phyloP scores from a whole-genome alignment of 768 basidiomycete genomes.

The Chiua virens region DNA sequence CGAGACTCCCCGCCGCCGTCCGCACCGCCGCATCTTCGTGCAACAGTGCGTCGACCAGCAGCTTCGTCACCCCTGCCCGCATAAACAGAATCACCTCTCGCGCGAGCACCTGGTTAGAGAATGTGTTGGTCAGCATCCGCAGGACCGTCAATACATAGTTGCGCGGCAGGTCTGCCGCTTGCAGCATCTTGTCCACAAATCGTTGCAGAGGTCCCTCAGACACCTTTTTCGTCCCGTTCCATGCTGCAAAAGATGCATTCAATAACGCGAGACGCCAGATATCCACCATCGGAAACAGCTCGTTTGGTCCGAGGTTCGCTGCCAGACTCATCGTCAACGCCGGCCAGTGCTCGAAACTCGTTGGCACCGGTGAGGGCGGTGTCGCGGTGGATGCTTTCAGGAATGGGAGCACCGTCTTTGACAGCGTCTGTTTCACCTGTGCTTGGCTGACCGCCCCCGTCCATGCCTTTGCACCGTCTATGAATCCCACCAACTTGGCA shows the following conservation, averaged over 20 bases:
- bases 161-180: conserved; percentile 35
- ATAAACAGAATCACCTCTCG: conserved; percentile 39
- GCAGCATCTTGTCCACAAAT: conserved; percentile 49
- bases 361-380: conserved; percentile 27
- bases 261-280: conserved; percentile 79
- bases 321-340: conserved; percentile 45
- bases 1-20: conserved; percentile 78
- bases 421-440: conserved; percentile 52
- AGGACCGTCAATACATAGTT: conserved; percentile 66
- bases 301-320: conserved; percentile 45
- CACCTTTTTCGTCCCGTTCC: conserved; percentile 38
- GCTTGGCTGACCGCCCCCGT: conserved; percentile 27
- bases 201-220: conserved; percentile 42
- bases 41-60: conserved; percentile 68
- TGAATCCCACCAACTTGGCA: conserved; percentile 60
- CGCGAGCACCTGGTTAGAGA: conserved; percentile 45
- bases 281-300: conserved; percentile 81
- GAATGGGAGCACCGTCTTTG: conserved; percentile 54
- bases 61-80: conserved; percentile 42
- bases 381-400: conserved; percentile 54
- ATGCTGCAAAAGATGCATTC: conserved; percentile 55
- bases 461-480: conserved; percentile 48
- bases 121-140: conserved; percentile 68
- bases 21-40: conserved; percentile 68
- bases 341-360: conserved; percentile 49